phyloP scores from a whole-genome alignment of 768 basidiomycete genomes.

The Xerocomus potaroensis region DNA sequence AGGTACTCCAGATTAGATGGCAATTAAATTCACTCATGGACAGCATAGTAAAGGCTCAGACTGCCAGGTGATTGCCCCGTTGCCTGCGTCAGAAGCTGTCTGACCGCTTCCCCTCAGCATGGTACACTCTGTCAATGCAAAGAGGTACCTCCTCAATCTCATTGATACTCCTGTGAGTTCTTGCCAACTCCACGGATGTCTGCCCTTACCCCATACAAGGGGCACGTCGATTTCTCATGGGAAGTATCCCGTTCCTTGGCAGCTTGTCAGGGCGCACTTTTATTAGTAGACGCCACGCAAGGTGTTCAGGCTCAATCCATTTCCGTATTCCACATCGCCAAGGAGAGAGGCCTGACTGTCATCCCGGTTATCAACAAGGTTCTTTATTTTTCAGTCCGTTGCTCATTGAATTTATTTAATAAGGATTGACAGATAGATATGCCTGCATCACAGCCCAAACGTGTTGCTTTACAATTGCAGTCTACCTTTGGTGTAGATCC shows the following conservation, averaged over 20 bases:
- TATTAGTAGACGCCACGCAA: slow-evolving; percentile 93
- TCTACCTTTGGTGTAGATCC: slow-evolving; percentile 79
- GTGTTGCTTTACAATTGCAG: slow-evolving; percentile 76
- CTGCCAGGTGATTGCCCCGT: slow-evolving; percentile 59
- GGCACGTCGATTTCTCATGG: slow-evolving; percentile 98
- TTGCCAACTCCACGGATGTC: neutral
- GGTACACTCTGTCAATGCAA: slow-evolving; percentile 58
- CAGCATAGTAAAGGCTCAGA: slow-evolving; percentile 85
- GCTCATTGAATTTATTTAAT: slow-evolving; percentile 1
- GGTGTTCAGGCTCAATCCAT: slow-evolving; percentile 98
- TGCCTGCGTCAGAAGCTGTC: neutral
- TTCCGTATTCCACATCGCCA: slow-evolving; percentile 88
- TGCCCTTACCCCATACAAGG: slow-evolving; percentile 38
- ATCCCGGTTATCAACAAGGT: slow-evolving; percentile 95
- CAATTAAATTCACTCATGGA: slow-evolving; percentile 1
- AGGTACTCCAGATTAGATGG: neutral
- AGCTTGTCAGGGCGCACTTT: slow-evolving; percentile 86
- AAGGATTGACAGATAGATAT: slow-evolving; percentile 70
- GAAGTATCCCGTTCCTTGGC: slow-evolving; percentile 91
- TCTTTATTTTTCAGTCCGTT: neutral
- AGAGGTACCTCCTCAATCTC: slow-evolving; percentile 77
- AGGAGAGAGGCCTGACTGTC: slow-evolving; percentile 73
- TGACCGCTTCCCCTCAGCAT: slow-evolving; percentile 50
- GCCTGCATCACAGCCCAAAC: slow-evolving; percentile 79
- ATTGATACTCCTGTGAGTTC: slow-evolving; percentile 86